Evolutionary conservation across 2,329 filamentous ascomycete species (phyloP), one percentile per base, ranked within the genome.

Genomic region (Fusarium nematophilum): DNA sequence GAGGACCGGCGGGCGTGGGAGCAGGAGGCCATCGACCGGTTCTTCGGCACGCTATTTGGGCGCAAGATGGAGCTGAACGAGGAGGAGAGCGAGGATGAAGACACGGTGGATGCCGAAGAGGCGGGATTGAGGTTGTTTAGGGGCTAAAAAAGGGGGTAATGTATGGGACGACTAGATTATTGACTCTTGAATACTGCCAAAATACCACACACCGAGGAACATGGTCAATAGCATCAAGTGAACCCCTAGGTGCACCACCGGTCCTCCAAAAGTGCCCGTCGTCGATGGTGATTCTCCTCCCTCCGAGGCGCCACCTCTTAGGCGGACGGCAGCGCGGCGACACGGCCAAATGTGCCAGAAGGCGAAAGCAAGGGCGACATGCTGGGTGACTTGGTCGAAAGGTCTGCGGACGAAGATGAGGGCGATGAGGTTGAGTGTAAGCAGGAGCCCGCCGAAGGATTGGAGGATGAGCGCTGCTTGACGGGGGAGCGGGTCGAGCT

Each of bases 1-100:
- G 92, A 97, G 73, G 91, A 96, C 72, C 82, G 91, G 47, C 83
- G 90, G 4, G 77, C 75, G 13, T 99, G 95, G 95, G 90, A 91
- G 59, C 87, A 90, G 64, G 84, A 86, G 56, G 92, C 93, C 50
- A 86, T 92, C 55, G 91, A 95, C 67, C 77, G 86, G 53, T 86
- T 94, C 74, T 93, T 93, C 72, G 87, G 87, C 11, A 90, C 89
- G 21, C 75, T 93, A 61, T 86, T 94, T 62, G 91, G 91, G 0
- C 87, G 90, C 69, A 88, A 86, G 73, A 82, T 89, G 71, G 79
- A 83, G 66, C 76, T 93, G 50, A 81, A 84, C 38, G 90, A 92
- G 69, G 81, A 83, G 2, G 79, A 81, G 47, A 78, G 72, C 5
- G 79, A 78, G 13, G 82, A 82, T 23, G 78, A 80, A 38, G 82